Conservation (phyloP, 768 basidiomycete genomes). For the Suillus luteus region DNA sequence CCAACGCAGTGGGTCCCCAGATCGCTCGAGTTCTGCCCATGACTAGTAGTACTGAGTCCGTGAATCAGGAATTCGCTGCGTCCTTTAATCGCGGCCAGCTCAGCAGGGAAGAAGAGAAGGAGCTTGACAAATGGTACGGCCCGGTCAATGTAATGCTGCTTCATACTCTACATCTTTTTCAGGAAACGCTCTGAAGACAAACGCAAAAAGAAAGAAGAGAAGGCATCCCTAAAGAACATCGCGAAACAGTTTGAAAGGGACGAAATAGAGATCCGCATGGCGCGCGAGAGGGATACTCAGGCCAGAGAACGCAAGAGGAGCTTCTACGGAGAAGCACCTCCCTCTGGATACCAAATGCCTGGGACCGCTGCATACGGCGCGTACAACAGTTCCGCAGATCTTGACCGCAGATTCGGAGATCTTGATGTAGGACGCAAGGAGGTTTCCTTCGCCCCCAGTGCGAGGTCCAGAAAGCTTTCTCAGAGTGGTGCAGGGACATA, state of each 20-base stretch:
- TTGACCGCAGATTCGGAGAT: constrained; percentile 42
- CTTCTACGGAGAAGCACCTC: constrained; percentile 42
- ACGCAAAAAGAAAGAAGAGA: constrained; percentile 56
- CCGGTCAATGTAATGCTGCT: background rate
- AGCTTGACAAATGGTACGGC: constrained; percentile 49
- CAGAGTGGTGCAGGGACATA: constrained; percentile 35
- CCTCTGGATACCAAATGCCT: constrained; percentile 28
- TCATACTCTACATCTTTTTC: constrained; percentile 3
- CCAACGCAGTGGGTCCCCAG: constrained; percentile 47
- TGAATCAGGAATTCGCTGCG: constrained; percentile 55
- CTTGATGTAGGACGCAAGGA: constrained; percentile 38
- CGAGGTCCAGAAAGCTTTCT: constrained; percentile 49
- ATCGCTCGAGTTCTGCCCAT: background rate
- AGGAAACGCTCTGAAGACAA: constrained; percentile 53
- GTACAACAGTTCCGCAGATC: constrained; percentile 28
- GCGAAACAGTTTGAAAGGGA: constrained; percentile 42
- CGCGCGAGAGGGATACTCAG: constrained; percentile 58
- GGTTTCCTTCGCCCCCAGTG: constrained; percentile 17
- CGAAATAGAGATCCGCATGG: constrained; percentile 56
- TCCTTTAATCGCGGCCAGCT: constrained; percentile 52
- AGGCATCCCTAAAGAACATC: constrained; percentile 40
- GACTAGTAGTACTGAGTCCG: constrained; percentile 4
- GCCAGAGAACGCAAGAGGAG: constrained; percentile 55
- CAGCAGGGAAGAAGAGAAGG: constrained; percentile 41
- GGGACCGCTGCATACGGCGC: constrained; percentile 26